Evolutionary conservation across 148 eudicot species (phyloP), one percentile per base, ranked within the genome.

Genomic region (Drosera capensis): DNA sequence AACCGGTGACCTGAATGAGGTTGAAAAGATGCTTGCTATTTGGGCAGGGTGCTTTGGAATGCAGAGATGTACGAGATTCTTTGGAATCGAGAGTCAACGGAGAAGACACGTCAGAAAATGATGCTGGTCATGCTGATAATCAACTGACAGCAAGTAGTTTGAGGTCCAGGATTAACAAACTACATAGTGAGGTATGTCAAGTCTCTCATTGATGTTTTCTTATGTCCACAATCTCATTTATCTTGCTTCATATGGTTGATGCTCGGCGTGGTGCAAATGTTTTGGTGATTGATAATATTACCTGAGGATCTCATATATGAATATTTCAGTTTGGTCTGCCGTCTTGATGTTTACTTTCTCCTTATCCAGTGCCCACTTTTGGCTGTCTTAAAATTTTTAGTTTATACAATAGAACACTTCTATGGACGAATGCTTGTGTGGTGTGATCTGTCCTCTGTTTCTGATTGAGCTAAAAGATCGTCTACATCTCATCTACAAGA

Each of bases 141-240:
- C 72, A 65, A 59, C 56, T 71, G 23, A 68, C 64, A 57, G 58
- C 73, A 14, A 58, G 61, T 55, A 66, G 51, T 35, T 58, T 90
- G 59, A 69, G 48, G 63, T 84, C 85, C 43, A 73, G 79, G 76
- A 75, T 90, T 68, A 82, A 85, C 46, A 77, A 75, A 35, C 57
- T 90, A 48, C 85, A 75, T 7, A 73, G 78, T 61, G 93, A 84
- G 95, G 99, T 90, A 90, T 38, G 14, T 41, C 6, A 5, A 1
- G 21, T 1, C 8, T 17, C 1, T 13, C 43, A 39, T 39, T 17
- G 14, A 11, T 14, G 6, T 14, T 39, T 17, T 2, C 17, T 8
- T 14, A 1, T n/a, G 17, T 3, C 17, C 7, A 2, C 8, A 12
- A 39, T 16, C 43, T 39, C 14, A n/a, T n/a, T n/a, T n/a, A n/a